These are phyloP conservation scores for Solanum bukasovii DNA, from an alignment of 257 asterid species.

Conservation along the genomic window DNA sequence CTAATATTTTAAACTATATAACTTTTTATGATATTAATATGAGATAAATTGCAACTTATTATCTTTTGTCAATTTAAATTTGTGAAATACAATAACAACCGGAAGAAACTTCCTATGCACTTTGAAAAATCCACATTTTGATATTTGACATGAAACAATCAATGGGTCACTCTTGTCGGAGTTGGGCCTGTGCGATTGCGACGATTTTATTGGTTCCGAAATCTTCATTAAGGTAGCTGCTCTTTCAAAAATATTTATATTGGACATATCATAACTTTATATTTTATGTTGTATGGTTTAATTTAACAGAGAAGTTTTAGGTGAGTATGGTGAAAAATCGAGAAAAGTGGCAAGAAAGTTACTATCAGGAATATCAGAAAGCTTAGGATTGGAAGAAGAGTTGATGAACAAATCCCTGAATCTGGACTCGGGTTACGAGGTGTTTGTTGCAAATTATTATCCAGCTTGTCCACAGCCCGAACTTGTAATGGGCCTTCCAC, in stretches of 20 bases:
- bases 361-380: conserved; percentile 34
- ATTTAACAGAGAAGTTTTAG: conserved; percentile 21
- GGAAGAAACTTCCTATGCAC: neutral
- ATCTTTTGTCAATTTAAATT: neutral
- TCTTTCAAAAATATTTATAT: neutral
- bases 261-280: no score
- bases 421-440: conserved; percentile 29
- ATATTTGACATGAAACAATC: neutral
- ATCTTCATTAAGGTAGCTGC: neutral
- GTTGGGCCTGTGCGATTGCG: neutral
- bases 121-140: neutral
- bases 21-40: no score
- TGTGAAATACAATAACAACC: neutral
- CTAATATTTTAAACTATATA: no score
- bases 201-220: no score
- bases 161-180: neutral
- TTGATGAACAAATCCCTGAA: conserved; percentile 25
- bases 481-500: conserved; percentile 52
- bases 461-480: conserved; percentile 69
- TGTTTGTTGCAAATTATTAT: conserved; percentile 46
- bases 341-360: conserved; percentile 26
- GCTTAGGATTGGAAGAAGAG: conserved; percentile 43
- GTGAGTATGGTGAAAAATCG: conserved; percentile 30
- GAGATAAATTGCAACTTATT: no score
- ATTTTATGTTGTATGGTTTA: no score